phyloP scores from a whole-genome alignment of 2,329 filamentous ascomycete species.

The Trichoderma koningiopsis region DNA sequence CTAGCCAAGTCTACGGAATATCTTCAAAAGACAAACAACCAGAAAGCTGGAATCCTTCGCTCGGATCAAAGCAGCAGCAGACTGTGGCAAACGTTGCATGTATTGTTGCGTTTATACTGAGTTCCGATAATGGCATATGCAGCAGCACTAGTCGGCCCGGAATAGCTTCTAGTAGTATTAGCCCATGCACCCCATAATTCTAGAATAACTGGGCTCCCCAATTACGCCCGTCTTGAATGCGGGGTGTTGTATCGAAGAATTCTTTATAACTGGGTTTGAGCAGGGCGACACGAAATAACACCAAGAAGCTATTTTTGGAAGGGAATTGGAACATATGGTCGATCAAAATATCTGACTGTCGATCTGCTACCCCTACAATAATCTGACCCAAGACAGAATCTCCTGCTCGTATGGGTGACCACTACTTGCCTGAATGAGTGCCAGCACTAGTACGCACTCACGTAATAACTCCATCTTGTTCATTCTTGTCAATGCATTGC shows the following conservation, averaged over 20 bases:
- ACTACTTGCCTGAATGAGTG: not conserved
- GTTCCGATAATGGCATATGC: not conserved
- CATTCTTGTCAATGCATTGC: not conserved
- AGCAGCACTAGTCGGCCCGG: constrained; percentile 14
- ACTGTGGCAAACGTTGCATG: not conserved
- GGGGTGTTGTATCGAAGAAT: not conserved
- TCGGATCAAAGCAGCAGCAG: not conserved
- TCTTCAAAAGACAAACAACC: not conserved
- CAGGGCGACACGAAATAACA: not conserved
- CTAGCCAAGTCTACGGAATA: not conserved
- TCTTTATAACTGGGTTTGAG: not conserved
- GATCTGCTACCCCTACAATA: not conserved
- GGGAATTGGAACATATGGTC: not conserved
- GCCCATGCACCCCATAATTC: not conserved
- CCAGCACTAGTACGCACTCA: not conserved
- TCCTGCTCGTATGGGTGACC: not conserved
- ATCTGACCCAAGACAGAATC: not conserved
- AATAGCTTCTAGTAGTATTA: not conserved
- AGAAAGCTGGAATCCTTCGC: not conserved
- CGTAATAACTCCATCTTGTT: not conserved
- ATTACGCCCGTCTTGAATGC: not conserved
- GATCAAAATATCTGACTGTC: constrained; percentile 11
- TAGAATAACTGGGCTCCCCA: not conserved
- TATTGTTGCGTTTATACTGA: not conserved
- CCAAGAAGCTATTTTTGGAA: not conserved